Evolutionary conservation across 768 basidiomycete species (phyloP).

Genomic region (Hericium erinaceus): DNA sequence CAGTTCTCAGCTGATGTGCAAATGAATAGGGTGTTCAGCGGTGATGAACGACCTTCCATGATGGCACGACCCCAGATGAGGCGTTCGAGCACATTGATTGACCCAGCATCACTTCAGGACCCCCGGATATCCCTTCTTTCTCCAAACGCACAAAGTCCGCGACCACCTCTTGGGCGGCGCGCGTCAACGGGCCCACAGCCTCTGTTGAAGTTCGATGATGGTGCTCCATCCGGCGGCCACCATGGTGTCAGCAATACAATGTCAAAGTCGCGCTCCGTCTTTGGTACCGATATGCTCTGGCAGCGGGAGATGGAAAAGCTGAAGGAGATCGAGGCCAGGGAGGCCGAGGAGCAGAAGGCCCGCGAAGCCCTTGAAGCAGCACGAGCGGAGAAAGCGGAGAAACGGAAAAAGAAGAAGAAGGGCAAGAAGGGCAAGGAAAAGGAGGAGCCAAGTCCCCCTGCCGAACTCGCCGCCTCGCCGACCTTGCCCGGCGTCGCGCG

Average conservation of each 20-base stretch:
- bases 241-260: background rate
- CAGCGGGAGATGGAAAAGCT: constrained; percentile 80
- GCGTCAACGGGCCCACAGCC: constrained; percentile 50
- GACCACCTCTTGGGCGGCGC: constrained; percentile 33
- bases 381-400: constrained; percentile 28
- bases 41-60: constrained; percentile 88
- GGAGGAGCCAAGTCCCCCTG: constrained; percentile 24
- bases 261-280: constrained; percentile 63
- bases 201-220: constrained; percentile 57
- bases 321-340: constrained; percentile 62
- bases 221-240: constrained; percentile 20
- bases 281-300: constrained; percentile 92
- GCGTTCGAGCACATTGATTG: constrained; percentile 63
- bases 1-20: background rate
- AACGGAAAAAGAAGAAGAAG: constrained; percentile 32
- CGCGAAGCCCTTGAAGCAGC: constrained; percentile 36
- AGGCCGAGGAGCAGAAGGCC: constrained; percentile 49
- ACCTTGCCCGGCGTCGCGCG: constrained; percentile 1
- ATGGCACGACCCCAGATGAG: constrained; percentile 61
- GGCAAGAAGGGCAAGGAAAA: constrained; percentile 39
- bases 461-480: background rate
- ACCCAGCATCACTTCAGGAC: constrained; percentile 48
- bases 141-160: constrained; percentile 34
- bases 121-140: constrained; percentile 11
- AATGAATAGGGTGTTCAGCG: constrained; percentile 64